Evolutionary conservation across 495 filamentous ascomycete species (phyloP).

Genomic region (Talaromyces ruber): DNA sequence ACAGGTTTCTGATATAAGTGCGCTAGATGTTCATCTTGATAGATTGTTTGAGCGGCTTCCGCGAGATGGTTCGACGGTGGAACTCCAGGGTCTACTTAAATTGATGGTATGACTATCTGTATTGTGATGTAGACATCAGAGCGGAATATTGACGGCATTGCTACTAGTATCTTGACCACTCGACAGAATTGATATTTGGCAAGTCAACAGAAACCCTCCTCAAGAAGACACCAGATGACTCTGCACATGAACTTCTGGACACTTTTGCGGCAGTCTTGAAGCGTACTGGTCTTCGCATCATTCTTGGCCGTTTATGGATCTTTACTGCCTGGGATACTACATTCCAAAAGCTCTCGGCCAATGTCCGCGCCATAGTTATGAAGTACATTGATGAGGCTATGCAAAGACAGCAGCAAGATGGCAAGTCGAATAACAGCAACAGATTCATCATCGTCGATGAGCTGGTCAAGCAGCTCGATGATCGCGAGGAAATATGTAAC

Average conservation of each 20-base stretch:
- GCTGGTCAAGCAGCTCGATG: not conserved
- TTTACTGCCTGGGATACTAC: conserved; percentile 17
- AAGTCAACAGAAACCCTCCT: conserved; percentile 36
- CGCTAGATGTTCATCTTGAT: conserved; percentile 53
- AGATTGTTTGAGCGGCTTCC: conserved; percentile 39
- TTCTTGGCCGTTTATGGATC: conserved; percentile 27
- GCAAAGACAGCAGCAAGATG: not conserved
- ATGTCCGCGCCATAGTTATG: conserved; percentile 16
- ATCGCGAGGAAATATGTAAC: conserved; percentile 26
- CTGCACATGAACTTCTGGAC: conserved; percentile 30
- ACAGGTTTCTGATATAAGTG: conserved; percentile 50
- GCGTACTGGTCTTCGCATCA: conserved; percentile 26
- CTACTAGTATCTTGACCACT: conserved; percentile 32
- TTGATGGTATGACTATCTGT: not conserved
- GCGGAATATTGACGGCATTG: too few species aligned
- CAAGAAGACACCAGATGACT: conserved; percentile 9
- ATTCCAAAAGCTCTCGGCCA: conserved; percentile 26
- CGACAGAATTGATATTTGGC: conserved; percentile 67
- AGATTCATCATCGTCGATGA: not conserved
- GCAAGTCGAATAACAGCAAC: not conserved
- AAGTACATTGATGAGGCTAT: conserved; percentile 21
- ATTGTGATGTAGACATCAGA: not conserved
- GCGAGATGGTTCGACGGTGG: conserved; percentile 39
- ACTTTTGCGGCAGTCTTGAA: conserved; percentile 18
- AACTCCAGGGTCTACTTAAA: conserved; percentile 55